A percentile compares a stretch with the other conserved stretches of the same genome.
These are phyloP conservation scores for Tricholoma saponaceum DNA, from an alignment of 768 basidiomycete species.

Conservation along the genomic window DNA sequence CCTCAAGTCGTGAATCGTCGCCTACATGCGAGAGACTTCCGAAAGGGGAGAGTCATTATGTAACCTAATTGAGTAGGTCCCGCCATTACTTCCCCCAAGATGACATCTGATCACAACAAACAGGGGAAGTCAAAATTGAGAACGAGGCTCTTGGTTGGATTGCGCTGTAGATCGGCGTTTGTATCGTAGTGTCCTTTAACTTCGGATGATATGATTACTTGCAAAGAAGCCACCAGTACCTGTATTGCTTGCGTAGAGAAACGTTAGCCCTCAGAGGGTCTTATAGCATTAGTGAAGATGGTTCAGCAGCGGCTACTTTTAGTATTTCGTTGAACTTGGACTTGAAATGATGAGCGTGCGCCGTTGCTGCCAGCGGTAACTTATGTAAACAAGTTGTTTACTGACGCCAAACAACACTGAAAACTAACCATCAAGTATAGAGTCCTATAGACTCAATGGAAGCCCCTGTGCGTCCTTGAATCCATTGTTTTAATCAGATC, in stretches of 20 bases:
- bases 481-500: not conserved
- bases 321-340: no score
- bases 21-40: not conserved
- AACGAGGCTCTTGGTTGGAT: not conserved
- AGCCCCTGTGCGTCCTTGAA: constrained; percentile 20
- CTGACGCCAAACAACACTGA: no score
- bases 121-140: not conserved
- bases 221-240: not conserved
- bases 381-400: no score
- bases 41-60: not conserved
- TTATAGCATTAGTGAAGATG: no score
- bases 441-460: no score
- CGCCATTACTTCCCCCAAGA: not conserved
- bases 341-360: no score
- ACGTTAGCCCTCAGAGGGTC: no score
- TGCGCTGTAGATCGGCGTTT: not conserved
- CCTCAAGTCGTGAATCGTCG: not conserved
- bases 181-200: not conserved
- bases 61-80: not conserved
- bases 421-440: no score
- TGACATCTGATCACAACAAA: not conserved
- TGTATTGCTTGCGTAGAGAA: not conserved
- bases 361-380: no score
- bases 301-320: no score
- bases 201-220: not conserved